Percentiles rank a stretch among this genome's conserved stretches.
Conservation (phyloP, 495 filamentous ascomycete genomes). For the Penicillium waksmanii region DNA sequence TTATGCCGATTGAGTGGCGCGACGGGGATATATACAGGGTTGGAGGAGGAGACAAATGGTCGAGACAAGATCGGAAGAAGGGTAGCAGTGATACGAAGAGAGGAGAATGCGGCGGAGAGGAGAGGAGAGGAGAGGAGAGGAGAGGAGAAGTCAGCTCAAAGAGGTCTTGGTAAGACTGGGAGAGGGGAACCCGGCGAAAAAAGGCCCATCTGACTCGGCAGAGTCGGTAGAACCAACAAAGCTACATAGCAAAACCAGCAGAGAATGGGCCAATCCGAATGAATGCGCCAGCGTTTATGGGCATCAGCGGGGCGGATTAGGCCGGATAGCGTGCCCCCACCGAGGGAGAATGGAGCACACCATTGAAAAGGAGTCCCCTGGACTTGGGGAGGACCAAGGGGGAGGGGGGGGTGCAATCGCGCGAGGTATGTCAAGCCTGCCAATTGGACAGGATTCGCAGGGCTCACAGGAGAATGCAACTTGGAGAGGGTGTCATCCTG, state of each 20-base stretch:
- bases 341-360: neutral
- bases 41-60: neutral
- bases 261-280: neutral
- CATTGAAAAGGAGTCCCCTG: neutral
- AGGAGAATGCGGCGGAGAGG: neutral
- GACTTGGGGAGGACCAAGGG: neutral
- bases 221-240: neutral
- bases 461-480: neutral
- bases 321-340: constrained; percentile 14
- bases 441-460: neutral
- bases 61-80: neutral
- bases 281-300: constrained; percentile 2
- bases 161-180: neutral
- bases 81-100: neutral
- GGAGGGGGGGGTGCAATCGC: neutral
- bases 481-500: neutral
- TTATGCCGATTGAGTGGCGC: neutral
- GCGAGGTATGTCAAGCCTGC: neutral
- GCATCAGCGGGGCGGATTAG: constrained; percentile 23
- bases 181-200: constrained; percentile 5
- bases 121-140: neutral
- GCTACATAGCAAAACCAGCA: neutral
- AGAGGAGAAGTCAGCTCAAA: neutral
- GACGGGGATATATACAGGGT: neutral
- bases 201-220: constrained; percentile 10